Base-by-base conservation (phyloP, 768 basidiomycete genomes). In the Lactarius tabidus region DNA sequence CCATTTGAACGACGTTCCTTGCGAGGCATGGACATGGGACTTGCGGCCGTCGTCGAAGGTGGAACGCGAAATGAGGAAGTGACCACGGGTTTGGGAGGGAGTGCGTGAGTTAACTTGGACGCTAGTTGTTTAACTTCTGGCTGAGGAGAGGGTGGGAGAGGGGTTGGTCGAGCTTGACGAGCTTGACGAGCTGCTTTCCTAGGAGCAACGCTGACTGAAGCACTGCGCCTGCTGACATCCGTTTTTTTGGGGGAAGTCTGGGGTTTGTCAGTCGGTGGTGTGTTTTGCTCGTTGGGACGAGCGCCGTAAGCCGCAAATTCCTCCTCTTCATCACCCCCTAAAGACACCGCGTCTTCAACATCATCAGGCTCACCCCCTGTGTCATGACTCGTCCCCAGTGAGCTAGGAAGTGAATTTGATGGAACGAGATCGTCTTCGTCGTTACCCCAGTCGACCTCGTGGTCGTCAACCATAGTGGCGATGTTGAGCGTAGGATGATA, bases 391-490 rank as follows among this genome's bases (percentile, higher is more conserved):
- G 66, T 31, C 68, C 66, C 60, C 64, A 70, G 41, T 70, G 59
- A 70, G 62, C 53, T 55, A n/a, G 35, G 61, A 36, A 66, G 52
- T 36, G 61, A 29, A 55, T 62, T 62, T 65, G 65, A 63, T 33
- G 60, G 62, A 69, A 69, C 56, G 26, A 59, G 8, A 58, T 77
- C 78, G 56, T 82, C 81, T 52, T 82, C 82, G 20, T 81, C 81
- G 63, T 82, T 78, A 4, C 81, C 81, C 90, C 90, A 91, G 77
- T 91, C 90, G 45, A 83, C 75, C 71, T 91, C 89, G 33, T 75
- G 78, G 59, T 90, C 89, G 72, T 88, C 86, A 68, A 82, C 84
- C 85, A 89, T 87, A 67, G 63, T 70, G 64, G 61, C 69, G 65
- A 54, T 14, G 66, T 56, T 41, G 60, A 51, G 60, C 63, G 66